A percentile compares a stretch with the other conserved stretches of the same genome.
Conservation (phyloP, 164 flowering plant species). For the Kingdonia uniflora region DNA sequence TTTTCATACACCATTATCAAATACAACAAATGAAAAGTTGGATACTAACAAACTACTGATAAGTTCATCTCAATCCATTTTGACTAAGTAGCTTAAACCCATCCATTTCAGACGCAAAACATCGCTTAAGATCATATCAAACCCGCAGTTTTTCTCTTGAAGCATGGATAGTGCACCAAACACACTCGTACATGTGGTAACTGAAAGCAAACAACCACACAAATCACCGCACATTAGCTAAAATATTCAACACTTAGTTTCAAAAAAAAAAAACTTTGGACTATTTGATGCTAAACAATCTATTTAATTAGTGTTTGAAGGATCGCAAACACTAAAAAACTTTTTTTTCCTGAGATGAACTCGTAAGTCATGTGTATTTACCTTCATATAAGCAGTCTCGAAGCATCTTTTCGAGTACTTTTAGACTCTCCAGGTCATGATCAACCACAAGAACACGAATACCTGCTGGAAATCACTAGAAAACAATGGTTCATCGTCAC, state of each 20-base stretch:
- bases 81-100: conserved; percentile 26
- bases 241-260: too few species aligned
- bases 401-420: conserved; percentile 80
- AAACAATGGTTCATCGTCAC: conserved; percentile 18
- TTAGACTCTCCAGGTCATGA: conserved; percentile 74
- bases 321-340: too few species aligned
- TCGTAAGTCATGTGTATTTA: background rate
- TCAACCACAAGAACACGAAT: conserved; percentile 76
- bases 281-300: too few species aligned
- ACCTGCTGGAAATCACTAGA: conserved; percentile 64
- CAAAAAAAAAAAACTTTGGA: too few species aligned
- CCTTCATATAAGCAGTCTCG: conserved; percentile 67
- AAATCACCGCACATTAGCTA: too few species aligned
- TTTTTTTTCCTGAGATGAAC: too few species aligned
- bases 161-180: conserved; percentile 20
- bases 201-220: conserved; percentile 12
- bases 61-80: conserved; percentile 27
- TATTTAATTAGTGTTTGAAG: too few species aligned
- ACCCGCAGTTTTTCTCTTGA: conserved; percentile 20
- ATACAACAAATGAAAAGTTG: conserved; percentile 3
- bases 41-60: conserved; percentile 25
- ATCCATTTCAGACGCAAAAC: conserved; percentile 31
- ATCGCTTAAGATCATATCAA: conserved; percentile 27
- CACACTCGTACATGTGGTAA: conserved; percentile 24
- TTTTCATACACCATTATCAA: too few species aligned